Base-by-base conservation (phyloP, 2,329 filamentous ascomycete species). In the Cryphonectria nitschkei region DNA sequence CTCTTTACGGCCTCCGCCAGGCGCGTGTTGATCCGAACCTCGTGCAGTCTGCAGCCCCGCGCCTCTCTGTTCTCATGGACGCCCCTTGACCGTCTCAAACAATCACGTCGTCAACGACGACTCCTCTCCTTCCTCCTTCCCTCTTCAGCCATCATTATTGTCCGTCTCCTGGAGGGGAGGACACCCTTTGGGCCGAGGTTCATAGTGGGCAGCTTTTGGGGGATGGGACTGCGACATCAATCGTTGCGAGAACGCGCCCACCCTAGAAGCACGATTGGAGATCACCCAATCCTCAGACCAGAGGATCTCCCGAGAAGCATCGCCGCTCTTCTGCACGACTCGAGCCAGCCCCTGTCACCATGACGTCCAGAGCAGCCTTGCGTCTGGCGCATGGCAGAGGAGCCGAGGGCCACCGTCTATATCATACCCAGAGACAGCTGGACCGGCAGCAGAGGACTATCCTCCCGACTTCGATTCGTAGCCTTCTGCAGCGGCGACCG, bases 251-350 rank as follows among this genome's bases (percentile, higher is more conserved):
- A 60, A 43, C 60, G 60, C 70, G 50, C 29, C 60, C 32, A 52
- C 60, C 41, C 22, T 61, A 14, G 43, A 66, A 63, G 39, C 34
- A 63, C 64, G n/a, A 22, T 56, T 9, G 65, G 61, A 39, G 54
- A 70, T 26, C 26, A 26, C 54, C 46, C 69, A 37, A 32, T 64
- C 70, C 37, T 32, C 43, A 74, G 76, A 2, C 75, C 77, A 46
- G 77, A 79, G 54, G 74, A 67, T 14, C 76, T 78, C 54, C 73
- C 76, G 73, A 73, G 72, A 56, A 77, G 76, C 73, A 73, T 78
- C 63, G 72, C 75, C 22, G 76, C 76, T 5, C 75, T 78, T 54
- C 74, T 77, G 67, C 75, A 76, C 62, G 58, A 54, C 34, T n/a
- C 68, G 8, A 46, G 46, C n/a, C 67, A 26, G 41, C 39, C 3